These are phyloP conservation scores for Scedosporium minutisporum DNA, from an alignment of 2,329 filamentous ascomycete genomes.

Conservation along the genomic window DNA sequence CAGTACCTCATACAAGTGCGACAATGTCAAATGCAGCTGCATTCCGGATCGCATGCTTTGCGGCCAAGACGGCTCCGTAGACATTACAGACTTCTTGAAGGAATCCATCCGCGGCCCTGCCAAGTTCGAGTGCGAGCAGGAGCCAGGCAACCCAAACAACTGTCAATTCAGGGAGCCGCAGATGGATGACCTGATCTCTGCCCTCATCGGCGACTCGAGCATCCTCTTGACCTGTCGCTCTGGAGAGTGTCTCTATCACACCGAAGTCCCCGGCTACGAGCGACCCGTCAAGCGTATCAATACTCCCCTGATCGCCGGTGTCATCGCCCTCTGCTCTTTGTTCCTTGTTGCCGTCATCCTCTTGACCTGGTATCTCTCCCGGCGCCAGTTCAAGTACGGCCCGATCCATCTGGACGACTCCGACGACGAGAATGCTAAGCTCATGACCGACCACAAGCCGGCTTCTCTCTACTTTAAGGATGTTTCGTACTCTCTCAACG, in stretches of 20 bases:
- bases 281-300: constrained; percentile 91
- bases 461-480: constrained; percentile 82
- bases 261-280: constrained; percentile 84
- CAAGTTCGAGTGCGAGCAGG: constrained; percentile 63
- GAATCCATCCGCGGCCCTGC: constrained; percentile 81
- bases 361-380: constrained; percentile 76
- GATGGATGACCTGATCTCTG: constrained; percentile 83
- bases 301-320: constrained; percentile 86
- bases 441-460: constrained; percentile 86
- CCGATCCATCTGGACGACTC: constrained; percentile 79
- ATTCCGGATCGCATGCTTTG: constrained; percentile 90
- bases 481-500: constrained; percentile 77
- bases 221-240: constrained; percentile 75
- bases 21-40: constrained; percentile 77
- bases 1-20: constrained; percentile 74
- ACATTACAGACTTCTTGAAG: constrained; percentile 80
- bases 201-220: constrained; percentile 82
- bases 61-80: constrained; percentile 81
- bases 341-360: constrained; percentile 85
- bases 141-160: constrained; percentile 50
- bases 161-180: constrained; percentile 85
- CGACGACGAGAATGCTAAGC: constrained; percentile 75
- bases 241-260: constrained; percentile 88
- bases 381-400: constrained; percentile 60
- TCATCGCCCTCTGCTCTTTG: constrained; percentile 77